Base-by-base conservation (phyloP, 2,329 filamentous ascomycete genomes). In the Pyricularia pennisetigena region DNA sequence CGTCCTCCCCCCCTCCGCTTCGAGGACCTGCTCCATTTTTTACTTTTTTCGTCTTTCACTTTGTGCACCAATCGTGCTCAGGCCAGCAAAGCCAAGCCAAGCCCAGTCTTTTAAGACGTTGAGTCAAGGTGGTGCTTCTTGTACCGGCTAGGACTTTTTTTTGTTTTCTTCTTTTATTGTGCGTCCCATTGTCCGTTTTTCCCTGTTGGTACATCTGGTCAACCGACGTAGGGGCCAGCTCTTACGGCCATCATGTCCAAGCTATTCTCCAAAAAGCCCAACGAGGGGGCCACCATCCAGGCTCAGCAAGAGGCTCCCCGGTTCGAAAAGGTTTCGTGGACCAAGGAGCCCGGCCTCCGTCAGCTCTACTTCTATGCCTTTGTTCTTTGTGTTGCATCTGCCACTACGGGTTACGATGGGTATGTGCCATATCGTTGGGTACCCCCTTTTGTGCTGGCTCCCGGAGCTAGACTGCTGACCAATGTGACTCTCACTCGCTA, bases 381-480 rank as follows among this genome's bases (percentile, higher is more conserved):
- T 71, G 75, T 85, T 67, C 81, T 85, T 68, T 84, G 81, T 72
- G 76, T 86, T 71, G 83, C 82, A 65, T 86, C 84, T 30, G 84
- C 85, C 16, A 86, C 84, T 49, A 86, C 84, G 54, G 82, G 83
- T 72, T 85, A 85, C 75, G 82, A 85, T 81, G 82, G 82, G 83
- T 85, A 77, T 70, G 79, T 68, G 3, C 32, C 6, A 16, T 5
- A 16, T 41, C 32, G n/a, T n/a, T 14, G 32, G 14, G 32, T 41
- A 41, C 16, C 32, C 32, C 5, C 3, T 41, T 41, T 16, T 14
- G 32, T 41, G 16, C 12, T 16, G 32, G 5, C 12, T 5, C 12
- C 32, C 32, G 3, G n/a, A 32, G 8, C 41, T 54, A 54, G 8
- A 5, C 24, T 32, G 7, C 62, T 16, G 2, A 41, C 41, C 8